Evolutionary conservation across 2,329 filamentous ascomycete species (phyloP).

Genomic region (Cyphellophora europaea): DNA sequence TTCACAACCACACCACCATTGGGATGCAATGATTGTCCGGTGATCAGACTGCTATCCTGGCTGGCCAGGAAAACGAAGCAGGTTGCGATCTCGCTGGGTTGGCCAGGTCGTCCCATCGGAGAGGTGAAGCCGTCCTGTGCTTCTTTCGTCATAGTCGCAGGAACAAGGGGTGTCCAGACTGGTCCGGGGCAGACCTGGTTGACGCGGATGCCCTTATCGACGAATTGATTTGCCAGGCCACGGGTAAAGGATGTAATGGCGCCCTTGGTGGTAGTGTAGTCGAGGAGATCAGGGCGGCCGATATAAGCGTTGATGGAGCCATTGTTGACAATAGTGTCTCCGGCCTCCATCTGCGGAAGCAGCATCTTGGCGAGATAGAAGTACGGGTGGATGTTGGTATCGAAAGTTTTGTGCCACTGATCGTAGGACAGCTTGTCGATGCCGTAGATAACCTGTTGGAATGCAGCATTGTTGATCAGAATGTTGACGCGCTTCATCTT

Average conservation of each 20-base stretch:
- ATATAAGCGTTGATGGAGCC: constrained; percentile 77
- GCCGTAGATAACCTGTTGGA: constrained; percentile 62
- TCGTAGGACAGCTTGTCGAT: constrained; percentile 65
- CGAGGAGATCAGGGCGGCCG: constrained; percentile 67
- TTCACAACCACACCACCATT: constrained; percentile 52
- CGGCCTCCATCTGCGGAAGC: constrained; percentile 64
- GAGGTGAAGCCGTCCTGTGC: constrained; percentile 63
- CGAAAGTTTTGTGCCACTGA: constrained; percentile 71
- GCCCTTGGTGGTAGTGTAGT: constrained; percentile 62
- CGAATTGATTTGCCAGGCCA: constrained; percentile 64
- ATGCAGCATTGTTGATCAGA: constrained; percentile 58
- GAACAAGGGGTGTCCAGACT: constrained; percentile 70
- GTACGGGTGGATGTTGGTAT: constrained; percentile 73
- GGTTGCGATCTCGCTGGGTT: constrained; percentile 73
- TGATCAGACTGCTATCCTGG: constrained; percentile 63
- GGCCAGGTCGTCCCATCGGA: constrained; percentile 68
- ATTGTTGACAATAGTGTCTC: constrained; percentile 75
- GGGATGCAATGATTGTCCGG: constrained; percentile 60
- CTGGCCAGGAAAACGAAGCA: constrained; percentile 75
- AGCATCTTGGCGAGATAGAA: constrained; percentile 74
- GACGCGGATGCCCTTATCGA: constrained; percentile 63
- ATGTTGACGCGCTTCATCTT: constrained; percentile 64
- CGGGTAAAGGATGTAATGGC: constrained; percentile 73
- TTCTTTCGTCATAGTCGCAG: constrained; percentile 59
- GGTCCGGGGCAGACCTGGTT: constrained; percentile 71